Base-by-base conservation (phyloP, 1,284 basidiomycete genomes). In the Apiotrichum gamsii region DNA sequence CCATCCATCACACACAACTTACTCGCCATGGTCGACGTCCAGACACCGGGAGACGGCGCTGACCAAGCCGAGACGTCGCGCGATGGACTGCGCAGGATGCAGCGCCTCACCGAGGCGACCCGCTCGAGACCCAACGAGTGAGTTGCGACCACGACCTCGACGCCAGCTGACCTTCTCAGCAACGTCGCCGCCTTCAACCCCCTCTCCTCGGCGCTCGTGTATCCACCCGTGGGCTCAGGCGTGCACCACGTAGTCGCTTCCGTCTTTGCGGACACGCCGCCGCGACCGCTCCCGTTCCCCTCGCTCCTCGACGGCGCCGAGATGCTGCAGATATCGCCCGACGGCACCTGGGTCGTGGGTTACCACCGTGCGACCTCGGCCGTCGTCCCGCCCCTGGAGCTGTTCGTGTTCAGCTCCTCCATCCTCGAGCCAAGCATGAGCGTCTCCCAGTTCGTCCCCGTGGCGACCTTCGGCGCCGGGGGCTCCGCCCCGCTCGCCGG, bases 281-380 rank as follows among this genome's bases (percentile, higher is more conserved):
- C 61, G 39, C 46, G 57, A 29, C 41, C 42, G 14, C 37, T 68
- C 14, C 52, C 58, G 5, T 38, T 54, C 4, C 57, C 64, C 4
- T 28, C 54, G 0, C 11, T 60, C 19, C 47, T 64, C 8, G 39
- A 42, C 16, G 55, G 54, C 3, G 47, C 54, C 8, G 39, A 54
- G 29, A 51, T 59, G 19, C n/a, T 64, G 8, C 52, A 45, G 19
- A 38, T 60, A 16, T 66, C 65, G 9, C 64, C 61, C 10, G 52
- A 57, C 43, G 67, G 64, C 15, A 31, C 49, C n/a, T 70, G 66
- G 66, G 43, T 61, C 8, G 45, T 55, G 10, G 45, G 55, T 19
- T 66, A 42, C 40, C 21, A 42, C 19, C 20, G 20, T 4, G 4
- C 40, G n/a, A 5, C 30, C 20, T 4, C 18, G 15, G 54, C 44